A percentile compares a stretch with the other conserved stretches of the same genome.
Evolutionary conservation across 768 basidiomycete species (phyloP).

Genomic region (Naganishia vaughanmartiniae): DNA sequence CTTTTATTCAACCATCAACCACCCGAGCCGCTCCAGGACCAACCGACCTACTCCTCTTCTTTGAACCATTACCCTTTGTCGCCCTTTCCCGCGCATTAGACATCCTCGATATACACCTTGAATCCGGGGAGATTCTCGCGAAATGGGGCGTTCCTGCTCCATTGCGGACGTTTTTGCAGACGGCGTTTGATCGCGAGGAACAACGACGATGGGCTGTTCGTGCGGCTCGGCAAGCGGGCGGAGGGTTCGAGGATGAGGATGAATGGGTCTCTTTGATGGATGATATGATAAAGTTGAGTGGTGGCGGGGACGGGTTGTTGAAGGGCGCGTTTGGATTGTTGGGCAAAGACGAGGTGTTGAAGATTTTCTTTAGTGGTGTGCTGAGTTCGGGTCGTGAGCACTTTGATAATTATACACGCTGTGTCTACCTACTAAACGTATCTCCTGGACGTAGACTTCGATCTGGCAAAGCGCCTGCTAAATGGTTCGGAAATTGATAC

Average conservation of each 20-base stretch:
- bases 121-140: slow-evolving; percentile 85
- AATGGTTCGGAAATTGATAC: slow-evolving; percentile 57
- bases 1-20: slow-evolving; percentile 74
- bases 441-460: slow-evolving; percentile 39
- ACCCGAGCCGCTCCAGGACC: slow-evolving; percentile 59
- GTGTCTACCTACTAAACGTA: background rate
- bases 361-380: slow-evolving; percentile 82
- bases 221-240: slow-evolving; percentile 19
- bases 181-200: slow-evolving; percentile 62
- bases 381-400: slow-evolving; percentile 77
- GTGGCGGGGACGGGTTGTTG: slow-evolving; percentile 61
- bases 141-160: slow-evolving; percentile 82
- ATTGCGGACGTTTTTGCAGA: slow-evolving; percentile 85
- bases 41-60: slow-evolving; percentile 73
- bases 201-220: slow-evolving; percentile 57
- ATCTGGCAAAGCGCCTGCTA: slow-evolving; percentile 60
- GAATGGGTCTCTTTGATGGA: slow-evolving; percentile 86
- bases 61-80: slow-evolving; percentile 69
- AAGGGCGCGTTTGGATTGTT: slow-evolving; percentile 79
- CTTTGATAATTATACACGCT: background rate
- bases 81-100: slow-evolving; percentile 81
- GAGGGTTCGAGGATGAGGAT: slow-evolving; percentile 52
- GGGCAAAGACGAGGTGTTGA: slow-evolving; percentile 65
- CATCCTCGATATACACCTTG: slow-evolving; percentile 87
- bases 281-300: slow-evolving; percentile 80